Percentiles rank a stretch among this genome's conserved stretches.
Conservation (phyloP, 2,329 filamentous ascomycete genomes). For the Trichoderma harzianum region DNA sequence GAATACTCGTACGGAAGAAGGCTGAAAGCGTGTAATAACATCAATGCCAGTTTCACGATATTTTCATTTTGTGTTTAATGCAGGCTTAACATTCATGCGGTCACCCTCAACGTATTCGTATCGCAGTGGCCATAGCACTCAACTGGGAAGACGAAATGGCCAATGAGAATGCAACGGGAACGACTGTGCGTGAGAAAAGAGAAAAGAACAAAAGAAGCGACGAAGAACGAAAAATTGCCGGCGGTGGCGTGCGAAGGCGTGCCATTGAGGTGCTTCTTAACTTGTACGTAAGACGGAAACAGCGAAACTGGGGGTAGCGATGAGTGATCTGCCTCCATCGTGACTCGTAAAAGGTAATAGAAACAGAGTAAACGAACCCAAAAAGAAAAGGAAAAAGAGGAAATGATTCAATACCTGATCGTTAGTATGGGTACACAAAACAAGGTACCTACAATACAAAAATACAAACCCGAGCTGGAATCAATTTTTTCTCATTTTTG, state of each 20-base stretch:
- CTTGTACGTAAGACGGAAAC: constrained; percentile 20
- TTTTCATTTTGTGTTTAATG: not conserved
- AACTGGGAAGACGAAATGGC: not conserved
- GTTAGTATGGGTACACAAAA: not conserved
- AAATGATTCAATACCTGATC: not conserved
- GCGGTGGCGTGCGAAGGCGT: constrained; percentile 17
- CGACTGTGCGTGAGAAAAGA: not conserved
- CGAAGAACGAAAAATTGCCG: not conserved
- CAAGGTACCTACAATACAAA: not conserved
- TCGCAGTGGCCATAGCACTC: not conserved
- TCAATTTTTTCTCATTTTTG: constrained; percentile 23
- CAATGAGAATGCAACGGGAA: not conserved
- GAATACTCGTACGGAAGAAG: not conserved
- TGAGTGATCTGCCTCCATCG: constrained; percentile 16
- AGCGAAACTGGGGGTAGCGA: not conserved
- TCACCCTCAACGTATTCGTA: not conserved
- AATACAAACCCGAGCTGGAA: not conserved
- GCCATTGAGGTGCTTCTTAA: constrained; percentile 20
- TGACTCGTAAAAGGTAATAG: constrained; percentile 16
- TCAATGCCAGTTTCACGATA: not conserved
- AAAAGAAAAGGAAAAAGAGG: not conserved
- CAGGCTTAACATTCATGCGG: not conserved
- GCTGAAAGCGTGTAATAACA: not conserved
- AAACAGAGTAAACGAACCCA: not conserved
- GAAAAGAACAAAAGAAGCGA: not conserved